These are phyloP conservation scores for Kickxella alabastrina DNA, from an alignment of 192 early-diverging fungal species.

Conservation along the genomic window DNA sequence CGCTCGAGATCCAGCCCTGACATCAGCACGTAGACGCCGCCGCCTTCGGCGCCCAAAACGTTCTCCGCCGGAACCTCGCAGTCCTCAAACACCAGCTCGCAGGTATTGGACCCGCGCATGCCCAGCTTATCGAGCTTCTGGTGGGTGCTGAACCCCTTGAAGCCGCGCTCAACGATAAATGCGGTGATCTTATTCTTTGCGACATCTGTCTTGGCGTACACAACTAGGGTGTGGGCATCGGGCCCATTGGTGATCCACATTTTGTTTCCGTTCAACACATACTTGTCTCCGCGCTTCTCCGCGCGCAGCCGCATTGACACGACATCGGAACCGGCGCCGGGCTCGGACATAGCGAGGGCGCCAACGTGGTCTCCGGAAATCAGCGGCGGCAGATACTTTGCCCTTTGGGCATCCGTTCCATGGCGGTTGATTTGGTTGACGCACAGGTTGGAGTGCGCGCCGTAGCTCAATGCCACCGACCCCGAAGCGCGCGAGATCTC, in stretches of 20 bases:
- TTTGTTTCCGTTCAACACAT: constrained; percentile 87
- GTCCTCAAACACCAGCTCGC: constrained; percentile 92
- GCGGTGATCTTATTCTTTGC: constrained; percentile 87
- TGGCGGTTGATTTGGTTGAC: constrained; percentile 95
- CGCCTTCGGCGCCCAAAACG: constrained; percentile 74
- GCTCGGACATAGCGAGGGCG: constrained; percentile 93
- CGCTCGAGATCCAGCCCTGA: constrained; percentile 89
- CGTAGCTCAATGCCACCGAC: constrained; percentile 87
- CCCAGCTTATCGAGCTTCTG: constrained; percentile 94
- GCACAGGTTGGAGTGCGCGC: constrained; percentile 95
- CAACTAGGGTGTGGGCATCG: constrained; percentile 83
- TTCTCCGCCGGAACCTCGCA: constrained; percentile 88
- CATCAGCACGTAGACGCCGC: constrained; percentile 95
- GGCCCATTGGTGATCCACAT: constrained; percentile 98
- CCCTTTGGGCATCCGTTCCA: constrained; percentile 80
- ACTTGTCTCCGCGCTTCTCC: constrained; percentile 77
- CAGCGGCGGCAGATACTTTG: constrained; percentile 86
- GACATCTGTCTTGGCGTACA: constrained; percentile 86
- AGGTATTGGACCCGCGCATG: constrained; percentile 95
- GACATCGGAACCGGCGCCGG: constrained; percentile 86
- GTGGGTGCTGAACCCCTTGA: constrained; percentile 78
- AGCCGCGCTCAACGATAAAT: constrained; percentile 86
- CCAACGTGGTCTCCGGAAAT: constrained; percentile 86
- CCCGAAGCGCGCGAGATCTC: constrained; percentile 86
- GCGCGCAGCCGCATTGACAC: constrained; percentile 85